These are phyloP conservation scores for Termitomyces sp. DNA, from an alignment of 768 basidiomycete genomes.

Conservation along the genomic window DNA sequence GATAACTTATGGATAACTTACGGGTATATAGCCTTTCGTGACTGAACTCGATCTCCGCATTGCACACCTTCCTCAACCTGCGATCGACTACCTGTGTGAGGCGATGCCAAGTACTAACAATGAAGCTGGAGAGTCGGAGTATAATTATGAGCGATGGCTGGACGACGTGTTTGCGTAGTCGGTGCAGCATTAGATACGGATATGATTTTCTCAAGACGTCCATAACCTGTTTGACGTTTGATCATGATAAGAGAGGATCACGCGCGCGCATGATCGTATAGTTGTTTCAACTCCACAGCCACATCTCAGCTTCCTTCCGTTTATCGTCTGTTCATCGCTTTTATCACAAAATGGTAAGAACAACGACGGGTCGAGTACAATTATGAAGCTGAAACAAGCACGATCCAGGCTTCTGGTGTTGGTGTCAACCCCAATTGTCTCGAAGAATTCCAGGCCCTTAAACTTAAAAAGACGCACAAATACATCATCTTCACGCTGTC, in stretches of 20 bases:
- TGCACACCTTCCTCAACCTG: slow-evolving; percentile 68
- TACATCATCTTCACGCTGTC: slow-evolving; percentile 81
- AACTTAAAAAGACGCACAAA: slow-evolving; percentile 70
- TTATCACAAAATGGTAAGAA: slow-evolving; percentile 23
- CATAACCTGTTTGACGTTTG: background rate
- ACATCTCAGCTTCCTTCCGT: slow-evolving; percentile 21
- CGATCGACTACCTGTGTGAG: slow-evolving; percentile 78
- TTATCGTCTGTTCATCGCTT: slow-evolving; percentile 10
- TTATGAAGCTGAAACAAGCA: slow-evolving; percentile 1
- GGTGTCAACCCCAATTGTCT: slow-evolving; percentile 54
- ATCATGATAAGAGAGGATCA: slow-evolving; percentile 15
- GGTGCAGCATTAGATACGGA: background rate
- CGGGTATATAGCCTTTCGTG: slow-evolving; percentile 65
- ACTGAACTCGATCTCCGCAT: slow-evolving; percentile 90
- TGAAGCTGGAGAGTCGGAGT: slow-evolving; percentile 58
- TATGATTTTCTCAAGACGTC: background rate
- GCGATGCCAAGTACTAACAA: slow-evolving; percentile 63
- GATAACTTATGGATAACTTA: slow-evolving; percentile 13
- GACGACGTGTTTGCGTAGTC: slow-evolving; percentile 66
- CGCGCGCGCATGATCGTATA: slow-evolving; percentile 13
- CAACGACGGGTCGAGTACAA: background rate
- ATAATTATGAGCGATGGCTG: slow-evolving; percentile 81
- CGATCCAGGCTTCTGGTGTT: slow-evolving; percentile 59
- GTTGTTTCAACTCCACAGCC: slow-evolving; percentile 18
- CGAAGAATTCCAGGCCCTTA: slow-evolving; percentile 57